A percentile compares a stretch with the other conserved stretches of the same genome.
These are phyloP conservation scores for Neurospora discreta DNA, from an alignment of 495 filamentous ascomycete genomes.

Conservation along the genomic window DNA sequence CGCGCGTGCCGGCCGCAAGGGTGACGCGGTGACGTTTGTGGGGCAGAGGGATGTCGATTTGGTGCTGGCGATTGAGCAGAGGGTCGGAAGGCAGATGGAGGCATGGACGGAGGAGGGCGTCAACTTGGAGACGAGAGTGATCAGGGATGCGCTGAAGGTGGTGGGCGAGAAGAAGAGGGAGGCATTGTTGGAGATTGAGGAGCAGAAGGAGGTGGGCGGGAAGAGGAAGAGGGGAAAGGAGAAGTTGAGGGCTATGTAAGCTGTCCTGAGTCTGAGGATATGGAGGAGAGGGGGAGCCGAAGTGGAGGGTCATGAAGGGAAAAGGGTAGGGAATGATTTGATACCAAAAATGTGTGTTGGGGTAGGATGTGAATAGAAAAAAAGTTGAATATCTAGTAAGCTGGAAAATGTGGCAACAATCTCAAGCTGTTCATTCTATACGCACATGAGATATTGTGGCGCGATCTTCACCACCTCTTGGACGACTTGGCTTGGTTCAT, in stretches of 20 bases:
- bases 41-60: constrained; percentile 86
- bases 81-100: constrained; percentile 70
- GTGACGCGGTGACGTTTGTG: constrained; percentile 77
- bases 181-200: constrained; percentile 80
- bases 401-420: background rate
- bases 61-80: constrained; percentile 73
- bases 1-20: constrained; percentile 74
- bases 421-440: background rate
- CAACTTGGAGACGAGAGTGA: constrained; percentile 75
- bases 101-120: constrained; percentile 81
- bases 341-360: background rate
- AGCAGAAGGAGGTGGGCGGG: constrained; percentile 74
- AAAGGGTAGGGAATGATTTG: background rate
- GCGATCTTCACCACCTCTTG: background rate
- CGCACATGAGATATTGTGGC: background rate
- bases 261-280: background rate
- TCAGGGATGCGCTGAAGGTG: constrained; percentile 71
- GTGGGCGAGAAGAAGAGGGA: constrained; percentile 89
- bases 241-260: constrained; percentile 25
- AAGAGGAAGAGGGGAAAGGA: constrained; percentile 55
- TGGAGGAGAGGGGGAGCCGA: background rate
- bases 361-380: background rate
- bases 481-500: background rate
- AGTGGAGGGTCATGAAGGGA: background rate
- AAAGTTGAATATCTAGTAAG: background rate